Evolutionary conservation across 176 grass and related monocot species (phyloP), one percentile per base, ranked within the genome.

Genomic region (Ensete ventricosum): DNA sequence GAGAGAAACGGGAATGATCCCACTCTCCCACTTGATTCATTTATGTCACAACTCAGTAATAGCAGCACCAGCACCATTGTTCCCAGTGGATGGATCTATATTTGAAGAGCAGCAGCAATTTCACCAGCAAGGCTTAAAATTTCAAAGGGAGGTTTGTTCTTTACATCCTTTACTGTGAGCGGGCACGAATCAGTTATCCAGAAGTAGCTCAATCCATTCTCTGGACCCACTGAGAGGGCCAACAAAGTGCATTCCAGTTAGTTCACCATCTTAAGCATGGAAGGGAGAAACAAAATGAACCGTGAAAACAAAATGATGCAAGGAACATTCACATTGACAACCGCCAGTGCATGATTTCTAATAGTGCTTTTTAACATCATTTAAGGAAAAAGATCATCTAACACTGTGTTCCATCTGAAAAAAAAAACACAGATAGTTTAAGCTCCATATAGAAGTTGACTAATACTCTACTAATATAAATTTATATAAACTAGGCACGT

Each of bases 181-280:
- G 89, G 86, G 77, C 92, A 91, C 6, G 92, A 96, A 80, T 96
- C 92, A 0, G 92, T 96, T 69, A 96, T 96, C 92, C 92, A 96
- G 74, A 91, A 96, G 71, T 91, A 53, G 69, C 55, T 80, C 69
- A 80, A 29, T 1, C 78, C 69, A 20, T 73, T 62, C 11, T 63
- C 43, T 73, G 69, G 78, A 25, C 69, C 69, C 55, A 19, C 78
- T 80, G 78, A 29, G 50, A 80, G n/a, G 29, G 34, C 13, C 8
- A 54, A 54, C 3, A 78, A 19, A 25, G n/a, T 9, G 11, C 13
- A 77, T 14, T 50, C 43, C 8, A 50, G 11, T 70, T 48, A 70
- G 34, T 51, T 50, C 16, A 50, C 43, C 63, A 66, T 14, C 9
- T 14, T 25, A 66, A 66, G 1, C 25, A 26, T 66, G 21, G 14